These are phyloP conservation scores for Cryphonectria parasitica DNA, from an alignment of 2,329 filamentous ascomycete genomes.

Conservation along the genomic window DNA sequence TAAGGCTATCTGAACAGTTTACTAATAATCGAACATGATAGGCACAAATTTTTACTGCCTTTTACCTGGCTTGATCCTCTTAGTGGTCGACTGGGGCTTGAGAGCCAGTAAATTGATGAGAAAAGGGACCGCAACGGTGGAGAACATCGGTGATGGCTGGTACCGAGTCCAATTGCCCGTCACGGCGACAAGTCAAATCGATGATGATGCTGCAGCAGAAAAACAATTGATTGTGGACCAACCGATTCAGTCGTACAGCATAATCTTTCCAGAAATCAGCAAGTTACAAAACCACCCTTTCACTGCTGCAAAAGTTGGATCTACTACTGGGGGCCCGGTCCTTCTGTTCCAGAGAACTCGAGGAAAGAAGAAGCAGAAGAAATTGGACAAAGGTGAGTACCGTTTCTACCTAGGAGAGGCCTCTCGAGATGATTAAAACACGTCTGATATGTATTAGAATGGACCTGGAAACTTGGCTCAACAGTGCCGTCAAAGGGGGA, in stretches of 20 bases:
- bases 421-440: background rate
- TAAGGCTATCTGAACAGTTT: background rate
- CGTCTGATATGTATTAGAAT: constrained; percentile 13
- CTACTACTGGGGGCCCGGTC: background rate
- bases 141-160: constrained; percentile 23
- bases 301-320: constrained; percentile 24
- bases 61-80: constrained; percentile 25
- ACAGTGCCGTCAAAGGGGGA: constrained; percentile 2
- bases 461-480: constrained; percentile 24
- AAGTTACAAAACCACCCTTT: constrained; percentile 29
- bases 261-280: constrained; percentile 26
- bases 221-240: constrained; percentile 1
- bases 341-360: constrained; percentile 25
- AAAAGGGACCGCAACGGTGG: constrained; percentile 11
- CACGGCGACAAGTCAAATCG: background rate
- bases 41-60: constrained; percentile 31
- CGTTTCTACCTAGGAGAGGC: background rate
- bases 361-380: constrained; percentile 17
- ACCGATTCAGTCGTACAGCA: constrained; percentile 22
- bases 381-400: background rate
- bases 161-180: background rate
- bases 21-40: background rate
- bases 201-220: constrained; percentile 5
- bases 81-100: constrained; percentile 25
- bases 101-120: constrained; percentile 2